A percentile compares a stretch with the other conserved stretches of the same genome.
Conservation (phyloP, 2,329 filamentous ascomycete species). For the Sclerotinia subarctica region DNA sequence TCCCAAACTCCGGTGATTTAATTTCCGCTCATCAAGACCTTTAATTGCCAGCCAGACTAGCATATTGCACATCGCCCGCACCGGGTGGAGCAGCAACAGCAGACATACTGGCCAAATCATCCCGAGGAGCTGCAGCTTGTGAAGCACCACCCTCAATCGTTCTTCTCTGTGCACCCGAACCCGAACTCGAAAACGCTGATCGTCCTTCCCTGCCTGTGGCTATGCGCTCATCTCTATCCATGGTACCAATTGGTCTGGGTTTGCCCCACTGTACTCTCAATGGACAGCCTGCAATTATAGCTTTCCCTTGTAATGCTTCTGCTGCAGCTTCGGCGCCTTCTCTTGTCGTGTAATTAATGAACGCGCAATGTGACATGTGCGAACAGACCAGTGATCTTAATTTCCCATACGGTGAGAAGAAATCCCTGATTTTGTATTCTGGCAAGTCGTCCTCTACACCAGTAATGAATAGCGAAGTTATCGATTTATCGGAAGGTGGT, state of each 20-base stretch:
- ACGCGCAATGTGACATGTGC: conserved; percentile 95
- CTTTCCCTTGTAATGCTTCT: conserved; percentile 78
- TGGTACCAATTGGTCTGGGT: conserved; percentile 85
- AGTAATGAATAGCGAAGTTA: conserved; percentile 92
- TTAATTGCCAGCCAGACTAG: conserved; percentile 79
- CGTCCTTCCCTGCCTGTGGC: conserved; percentile 78
- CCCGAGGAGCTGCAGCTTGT: conserved; percentile 26
- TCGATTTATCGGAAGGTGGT: conserved; percentile 77
- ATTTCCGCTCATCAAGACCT: conserved; percentile 24
- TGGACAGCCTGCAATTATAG: conserved; percentile 87
- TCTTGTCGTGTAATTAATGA: conserved; percentile 87
- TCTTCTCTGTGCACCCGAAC: conserved; percentile 38
- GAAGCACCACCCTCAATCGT: conserved; percentile 33
- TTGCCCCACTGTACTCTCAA: conserved; percentile 88
- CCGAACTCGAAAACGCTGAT: conserved; percentile 48
- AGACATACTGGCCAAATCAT: conserved; percentile 37
- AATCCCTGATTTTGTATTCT: conserved; percentile 84
- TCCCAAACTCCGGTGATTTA: conserved; percentile 32
- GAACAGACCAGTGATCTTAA: conserved; percentile 92
- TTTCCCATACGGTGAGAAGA: conserved; percentile 85
- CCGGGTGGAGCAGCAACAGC: conserved; percentile 76
- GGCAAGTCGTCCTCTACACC: conserved; percentile 95
- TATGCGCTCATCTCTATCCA: conserved; percentile 81
- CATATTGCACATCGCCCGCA: conserved; percentile 73
- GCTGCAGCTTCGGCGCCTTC: conserved; percentile 84